Evolutionary conservation across 1,284 basidiomycete species (phyloP).

Genomic region (Blastosporella zonata): DNA sequence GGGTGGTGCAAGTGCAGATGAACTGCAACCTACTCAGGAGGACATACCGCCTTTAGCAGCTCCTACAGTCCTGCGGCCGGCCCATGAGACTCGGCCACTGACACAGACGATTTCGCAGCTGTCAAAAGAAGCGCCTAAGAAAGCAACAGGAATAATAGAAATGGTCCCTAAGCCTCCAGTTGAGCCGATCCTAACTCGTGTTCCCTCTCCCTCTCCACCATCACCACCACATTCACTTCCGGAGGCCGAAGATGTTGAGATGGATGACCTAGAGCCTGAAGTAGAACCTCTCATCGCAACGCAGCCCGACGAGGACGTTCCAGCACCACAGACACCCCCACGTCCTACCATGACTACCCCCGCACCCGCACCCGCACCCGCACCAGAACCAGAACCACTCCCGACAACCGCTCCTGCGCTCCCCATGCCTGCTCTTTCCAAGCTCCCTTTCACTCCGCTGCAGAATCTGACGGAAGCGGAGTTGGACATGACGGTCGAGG

Average conservation of each 20-base stretch:
- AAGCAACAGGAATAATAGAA: not conserved
- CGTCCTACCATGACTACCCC: constrained; percentile 1
- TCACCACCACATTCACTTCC: not conserved
- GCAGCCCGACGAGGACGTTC: constrained; percentile 1
- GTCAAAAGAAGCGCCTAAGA: not conserved
- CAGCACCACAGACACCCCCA: constrained; percentile 12
- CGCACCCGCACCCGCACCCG: constrained; percentile 4
- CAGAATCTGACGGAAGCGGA: constrained; percentile 58
- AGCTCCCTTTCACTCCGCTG: constrained; percentile 39
- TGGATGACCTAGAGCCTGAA: constrained; percentile 20
- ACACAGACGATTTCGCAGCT: not conserved
- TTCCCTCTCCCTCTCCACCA: not conserved
- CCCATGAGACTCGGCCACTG: not conserved
- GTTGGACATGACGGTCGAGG: constrained; percentile 68
- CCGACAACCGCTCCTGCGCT: constrained; percentile 8
- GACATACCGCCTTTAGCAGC: too few species aligned
- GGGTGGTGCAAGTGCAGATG: constrained; percentile 6
- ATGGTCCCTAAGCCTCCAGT: not conserved
- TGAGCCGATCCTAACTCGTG: not conserved
- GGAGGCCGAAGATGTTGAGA: constrained; percentile 22
- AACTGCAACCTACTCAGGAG: not conserved
- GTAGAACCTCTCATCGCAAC: not conserved
- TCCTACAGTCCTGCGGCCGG: too few species aligned
- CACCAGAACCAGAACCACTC: constrained; percentile 1
- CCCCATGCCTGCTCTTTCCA: constrained; percentile 35